Evolutionary conservation across 108 stramenopile genomes (phyloP).

Genomic region (Skeletonema marinoi): DNA sequence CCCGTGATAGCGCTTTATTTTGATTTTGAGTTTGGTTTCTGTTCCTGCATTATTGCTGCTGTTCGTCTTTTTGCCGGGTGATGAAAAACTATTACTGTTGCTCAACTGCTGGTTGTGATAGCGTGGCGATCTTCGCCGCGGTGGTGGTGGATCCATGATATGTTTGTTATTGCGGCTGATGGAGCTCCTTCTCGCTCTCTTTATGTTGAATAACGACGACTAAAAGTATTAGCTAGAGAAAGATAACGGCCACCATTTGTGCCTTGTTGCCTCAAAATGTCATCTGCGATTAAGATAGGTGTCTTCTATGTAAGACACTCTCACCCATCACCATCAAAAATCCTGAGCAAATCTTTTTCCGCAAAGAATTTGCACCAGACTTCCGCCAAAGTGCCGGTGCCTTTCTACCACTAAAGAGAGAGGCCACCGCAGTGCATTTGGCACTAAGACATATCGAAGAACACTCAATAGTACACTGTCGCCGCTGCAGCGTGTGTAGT

Average conservation of each 20-base stretch:
- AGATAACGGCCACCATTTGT: no score
- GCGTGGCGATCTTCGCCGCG: background rate
- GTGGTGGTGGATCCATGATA: background rate
- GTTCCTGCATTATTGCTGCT: background rate
- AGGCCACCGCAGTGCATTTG: background rate
- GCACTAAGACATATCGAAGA: background rate
- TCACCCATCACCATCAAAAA: no score
- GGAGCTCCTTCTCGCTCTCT: no score
- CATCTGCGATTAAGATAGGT: no score
- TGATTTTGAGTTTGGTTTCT: conserved; percentile 63
- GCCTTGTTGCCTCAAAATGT: no score
- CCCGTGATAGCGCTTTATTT: conserved; percentile 77
- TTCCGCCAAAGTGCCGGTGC: no score
- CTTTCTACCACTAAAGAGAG: no score
- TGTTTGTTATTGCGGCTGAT: background rate
- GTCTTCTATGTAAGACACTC: no score
- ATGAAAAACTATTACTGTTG: background rate
- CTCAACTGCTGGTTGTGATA: background rate
- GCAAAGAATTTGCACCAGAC: no score
- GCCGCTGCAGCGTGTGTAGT: background rate
- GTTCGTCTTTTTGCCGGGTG: background rate
- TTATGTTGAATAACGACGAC: no score
- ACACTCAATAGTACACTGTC: background rate
- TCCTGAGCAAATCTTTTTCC: no score
- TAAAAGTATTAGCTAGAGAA: no score